Evolutionary conservation across 1,139 yeast species (phyloP), one percentile per base, ranked within the genome.

Genomic region (Protomyces arabidopsidicola): DNA sequence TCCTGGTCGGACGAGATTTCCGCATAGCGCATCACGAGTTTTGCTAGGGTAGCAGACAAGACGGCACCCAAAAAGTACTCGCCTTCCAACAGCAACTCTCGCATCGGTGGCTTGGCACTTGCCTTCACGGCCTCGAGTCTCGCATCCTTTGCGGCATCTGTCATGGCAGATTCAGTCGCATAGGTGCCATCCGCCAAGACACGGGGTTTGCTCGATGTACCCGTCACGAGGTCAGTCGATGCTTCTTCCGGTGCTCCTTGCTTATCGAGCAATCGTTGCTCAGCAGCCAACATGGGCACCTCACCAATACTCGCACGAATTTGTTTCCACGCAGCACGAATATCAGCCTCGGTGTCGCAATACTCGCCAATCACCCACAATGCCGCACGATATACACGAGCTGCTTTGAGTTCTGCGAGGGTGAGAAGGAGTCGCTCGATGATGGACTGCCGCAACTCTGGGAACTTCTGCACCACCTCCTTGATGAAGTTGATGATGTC

Each of bases 151-250:
- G 71, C 70, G 58, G 79, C 80, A n/a, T 70, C 70, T 14, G 82
- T 77, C 66, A 90, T 80, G 0, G 98, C 97, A 70, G 85, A 86
- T 76, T 95, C 98, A 38, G 97, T 88, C 36, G 98, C 98, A 77
- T 95, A 95, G 1, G 99, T 95, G 70, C 99, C 99, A 77, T 95
- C 99, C 22, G 98, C 97, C 68, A 93, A 82, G 65, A 95, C 87
- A 67, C 87, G 85, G 9, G 65, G 60, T 9, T 67, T 64, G 38
- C 98, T 97, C 50, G 79, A 75, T 16, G 66, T 64, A n/a, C 60
- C 67, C 2, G 68, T 71, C 45, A 65, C 59, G 12, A 59, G 60
- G 50, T 68, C 70, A 10, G 52, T 69, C 22, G 50, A 72, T 18
- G 70, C 75, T 6, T 68, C 73, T 14, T 74, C 76, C 3, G 73